Evolutionary conservation across 78 protist genomes (phyloP), one percentile per base, ranked within the genome.

Genomic region (Isochrysis galbana): DNA sequence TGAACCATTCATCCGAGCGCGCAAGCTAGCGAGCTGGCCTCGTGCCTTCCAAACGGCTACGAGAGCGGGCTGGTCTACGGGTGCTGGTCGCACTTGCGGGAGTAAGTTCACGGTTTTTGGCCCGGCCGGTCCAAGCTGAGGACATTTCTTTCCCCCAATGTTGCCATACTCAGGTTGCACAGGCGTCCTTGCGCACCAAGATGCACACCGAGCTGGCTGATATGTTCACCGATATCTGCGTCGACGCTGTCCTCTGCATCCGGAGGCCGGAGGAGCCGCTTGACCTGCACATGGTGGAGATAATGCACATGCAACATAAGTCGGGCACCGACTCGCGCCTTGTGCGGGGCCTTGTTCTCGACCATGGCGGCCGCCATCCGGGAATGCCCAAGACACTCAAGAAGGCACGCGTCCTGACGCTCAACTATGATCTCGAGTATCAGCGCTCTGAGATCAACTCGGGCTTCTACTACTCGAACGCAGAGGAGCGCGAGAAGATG

Each of bases 341-440:
- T 23, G 93, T 99, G 90, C 36, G 93, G 69, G 99, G 99, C 61
- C 95, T 99, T 5, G 99, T 99, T 26, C 91, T 99, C 14, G 99
- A 99, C 91, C 99, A 99, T 94, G 99, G 99, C 23, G 94, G 98
- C 0, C 95, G 99, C 32, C 99, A 98, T 90, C 99, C 99, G 46
- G 99, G 97, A 95, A 99, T 99, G 99, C 98, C 98, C 67, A 96
- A 95, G 95, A 36, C 44, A 46, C 70, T 96, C 5, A 94, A 94
- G 87, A 96, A 99, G 80, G 80, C 95, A 70, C 95, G 77, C 94
- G 92, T 99, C 77, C 96, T 98, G 70, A 98, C 97, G 23, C 90
- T 97, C 94, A 99, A 99, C 96, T 98, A 98, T 77, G 96, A 98
- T 38, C 96, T 99, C 67, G 99, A 99, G 90, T 99, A 96, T 92